These are phyloP conservation scores for Aspergillus piperis DNA, from an alignment of 2,329 filamentous ascomycete genomes.

Conservation along the genomic window DNA sequence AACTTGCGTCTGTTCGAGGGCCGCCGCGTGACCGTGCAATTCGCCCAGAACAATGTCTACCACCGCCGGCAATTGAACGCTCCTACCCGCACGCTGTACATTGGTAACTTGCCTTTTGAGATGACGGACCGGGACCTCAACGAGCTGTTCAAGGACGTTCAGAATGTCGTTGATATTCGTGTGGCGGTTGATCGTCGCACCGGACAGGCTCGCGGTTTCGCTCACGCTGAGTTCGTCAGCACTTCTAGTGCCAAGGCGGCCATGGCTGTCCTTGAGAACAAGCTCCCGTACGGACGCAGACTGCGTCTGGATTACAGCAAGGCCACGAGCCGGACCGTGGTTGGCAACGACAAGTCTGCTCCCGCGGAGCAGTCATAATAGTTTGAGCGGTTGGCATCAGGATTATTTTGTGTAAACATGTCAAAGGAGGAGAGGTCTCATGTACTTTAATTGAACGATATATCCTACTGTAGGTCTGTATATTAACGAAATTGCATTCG, in stretches of 20 bases:
- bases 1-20: slow-evolving; percentile 65
- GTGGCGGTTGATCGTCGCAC: slow-evolving; percentile 80
- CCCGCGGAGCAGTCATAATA: too few relatives aligned
- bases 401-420: not conserved
- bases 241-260: slow-evolving; percentile 65
- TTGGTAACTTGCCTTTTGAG: slow-evolving; percentile 85
- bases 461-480: not conserved
- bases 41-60: slow-evolving; percentile 43
- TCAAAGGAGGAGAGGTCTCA: not conserved
- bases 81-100: slow-evolving; percentile 70
- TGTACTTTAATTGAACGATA: not conserved
- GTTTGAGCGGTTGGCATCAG: too few relatives aligned
- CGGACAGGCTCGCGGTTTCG: slow-evolving; percentile 79
- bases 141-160: slow-evolving; percentile 69
- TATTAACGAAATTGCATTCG: too few relatives aligned
- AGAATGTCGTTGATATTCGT: slow-evolving; percentile 72
- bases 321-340: slow-evolving; percentile 8
- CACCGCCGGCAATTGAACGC: slow-evolving; percentile 31
- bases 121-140: slow-evolving; percentile 82
- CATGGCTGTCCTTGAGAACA: slow-evolving; percentile 56
- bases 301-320: slow-evolving; percentile 67
- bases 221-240: slow-evolving; percentile 77
- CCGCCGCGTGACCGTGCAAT: slow-evolving; percentile 64
- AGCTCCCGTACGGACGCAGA: slow-evolving; percentile 64
- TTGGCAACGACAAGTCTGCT: not conserved